phyloP scores from a whole-genome alignment of 805 yeast species.

The Wickerhamomyces subpelliculosus region DNA sequence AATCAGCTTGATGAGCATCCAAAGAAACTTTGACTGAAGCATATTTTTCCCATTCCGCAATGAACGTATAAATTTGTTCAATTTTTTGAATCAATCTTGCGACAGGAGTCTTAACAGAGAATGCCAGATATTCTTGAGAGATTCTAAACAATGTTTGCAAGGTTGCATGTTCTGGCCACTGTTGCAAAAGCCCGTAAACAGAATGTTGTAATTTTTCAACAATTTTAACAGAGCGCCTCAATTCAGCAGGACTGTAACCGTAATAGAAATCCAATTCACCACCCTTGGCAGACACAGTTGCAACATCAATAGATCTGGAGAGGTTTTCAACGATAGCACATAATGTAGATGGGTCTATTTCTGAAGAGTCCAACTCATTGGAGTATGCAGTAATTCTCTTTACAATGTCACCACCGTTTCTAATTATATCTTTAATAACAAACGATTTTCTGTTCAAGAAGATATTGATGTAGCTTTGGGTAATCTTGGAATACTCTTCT shows the following conservation, averaged over 20 bases:
- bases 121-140: constrained; percentile 57
- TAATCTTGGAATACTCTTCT: constrained; percentile 41
- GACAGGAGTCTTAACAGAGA: constrained; percentile 62
- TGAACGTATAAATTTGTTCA: constrained; percentile 77
- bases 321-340: constrained; percentile 30
- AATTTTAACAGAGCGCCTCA: constrained; percentile 48
- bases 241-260: constrained; percentile 54
- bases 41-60: constrained; percentile 91
- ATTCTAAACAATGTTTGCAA: constrained; percentile 59
- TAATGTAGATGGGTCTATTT: constrained; percentile 24
- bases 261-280: constrained; percentile 55
- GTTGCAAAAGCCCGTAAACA: constrained; percentile 40
- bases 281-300: constrained; percentile 18
- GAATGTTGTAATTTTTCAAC: constrained; percentile 37
- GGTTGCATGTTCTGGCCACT: constrained; percentile 97
- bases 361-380: constrained; percentile 15
- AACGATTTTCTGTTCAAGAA: constrained; percentile 23
- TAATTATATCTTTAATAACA: constrained; percentile 25
- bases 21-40: constrained; percentile 76
- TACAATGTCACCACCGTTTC: constrained; percentile 33
- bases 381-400: constrained; percentile 22
- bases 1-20: constrained; percentile 41
- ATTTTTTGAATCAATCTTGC: constrained; percentile 73
- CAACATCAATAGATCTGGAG: constrained; percentile 25
- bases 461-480: constrained; percentile 38